Base-by-base conservation (phyloP, 1,139 yeast species). In the Sugiyamaella paludigena region DNA sequence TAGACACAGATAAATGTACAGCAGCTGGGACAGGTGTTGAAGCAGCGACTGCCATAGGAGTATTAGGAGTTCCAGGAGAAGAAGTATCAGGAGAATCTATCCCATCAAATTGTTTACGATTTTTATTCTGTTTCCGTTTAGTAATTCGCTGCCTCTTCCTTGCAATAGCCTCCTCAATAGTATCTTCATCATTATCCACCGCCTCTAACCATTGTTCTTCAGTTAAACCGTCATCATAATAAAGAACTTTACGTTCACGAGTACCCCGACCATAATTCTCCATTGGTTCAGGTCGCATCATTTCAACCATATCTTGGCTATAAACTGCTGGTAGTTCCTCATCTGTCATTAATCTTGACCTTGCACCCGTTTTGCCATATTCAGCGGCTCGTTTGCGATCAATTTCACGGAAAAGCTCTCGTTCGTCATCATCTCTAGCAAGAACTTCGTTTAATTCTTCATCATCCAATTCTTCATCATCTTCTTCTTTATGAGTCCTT, bases 121-220 rank as follows among this genome's bases (percentile, higher is more conserved):
- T 27, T 32, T 29, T 36, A 28, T 26, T 26, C 28, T 44, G 44
- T 32, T 51, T 51, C 7, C 60, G 57, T 35, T 49, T 50, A 24
- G 46, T 44, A 19, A 49, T 47, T n/a, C 73, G 62, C 19, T 70
- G 75, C 57, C 85, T 83, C 60, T 82, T 84, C 56, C 85, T 75
- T 40, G 70, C 73, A 53, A 83, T 80, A 7, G 88, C 89, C 46
- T 80, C 89, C 57, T 85, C 92, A 36, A 84, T 78, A 0, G 83
- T 71, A 43, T 73, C 76, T 16, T 83, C 86, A 50, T 86, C 95
- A 45, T 78, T 75, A 58, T 83, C 87, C 61, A 82, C 79, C 11
- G 86, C 87, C 52, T 79, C 78, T 29, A 80, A 67, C 96, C 97
- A 92, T 69, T 92, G 97, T 59, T 89, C 98, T 66, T 92, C 98